phyloP scores from a whole-genome alignment of 2,329 filamentous ascomycete species.

The Fusarium brachygibbosum region DNA sequence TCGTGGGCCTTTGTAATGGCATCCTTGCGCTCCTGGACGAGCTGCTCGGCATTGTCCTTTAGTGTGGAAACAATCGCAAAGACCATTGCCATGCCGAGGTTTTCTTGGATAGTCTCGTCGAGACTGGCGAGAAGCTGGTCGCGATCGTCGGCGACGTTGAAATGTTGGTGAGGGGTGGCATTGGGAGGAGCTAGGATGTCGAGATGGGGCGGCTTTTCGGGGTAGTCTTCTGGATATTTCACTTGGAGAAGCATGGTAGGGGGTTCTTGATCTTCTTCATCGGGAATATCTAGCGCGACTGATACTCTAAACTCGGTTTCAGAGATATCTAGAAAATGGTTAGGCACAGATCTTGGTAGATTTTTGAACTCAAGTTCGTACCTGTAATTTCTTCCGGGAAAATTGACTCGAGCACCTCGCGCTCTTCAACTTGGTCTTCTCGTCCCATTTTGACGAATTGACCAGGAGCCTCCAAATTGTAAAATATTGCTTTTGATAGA shows the following conservation, averaged over 20 bases:
- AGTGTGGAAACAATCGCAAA: conserved; percentile 90
- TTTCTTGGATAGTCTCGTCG: conserved; percentile 85
- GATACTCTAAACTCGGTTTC: conserved; percentile 90
- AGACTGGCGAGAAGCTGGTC: conserved; percentile 78
- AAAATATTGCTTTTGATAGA: conserved; percentile 25
- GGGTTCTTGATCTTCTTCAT: conserved; percentile 73
- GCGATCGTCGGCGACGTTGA: conserved; percentile 87
- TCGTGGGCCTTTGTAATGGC: conserved; percentile 71
- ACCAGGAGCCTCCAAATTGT: conserved; percentile 8
- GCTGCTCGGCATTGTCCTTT: conserved; percentile 90
- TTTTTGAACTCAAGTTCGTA: conserved; percentile 54
- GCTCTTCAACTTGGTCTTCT: conserved; percentile 95
- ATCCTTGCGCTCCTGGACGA: conserved; percentile 80
- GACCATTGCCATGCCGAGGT: conserved; percentile 96
- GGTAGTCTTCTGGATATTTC: conserved; percentile 90
- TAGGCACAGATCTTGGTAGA: conserved; percentile 21
- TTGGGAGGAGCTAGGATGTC: conserved; percentile 83
- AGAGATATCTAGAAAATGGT: conserved; percentile 77
- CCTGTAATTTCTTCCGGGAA: conserved; percentile 98
- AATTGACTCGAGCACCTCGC: conserved; percentile 97
- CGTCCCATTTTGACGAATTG: conserved; percentile 65
- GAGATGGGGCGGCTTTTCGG: conserved; percentile 85
- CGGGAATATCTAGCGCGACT: conserved; percentile 83
- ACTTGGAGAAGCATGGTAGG: conserved; percentile 86
- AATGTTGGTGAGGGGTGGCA: conserved; percentile 75